Base-by-base conservation (phyloP, 2,329 filamentous ascomycete species). In the Pleomassaria siparia region DNA sequence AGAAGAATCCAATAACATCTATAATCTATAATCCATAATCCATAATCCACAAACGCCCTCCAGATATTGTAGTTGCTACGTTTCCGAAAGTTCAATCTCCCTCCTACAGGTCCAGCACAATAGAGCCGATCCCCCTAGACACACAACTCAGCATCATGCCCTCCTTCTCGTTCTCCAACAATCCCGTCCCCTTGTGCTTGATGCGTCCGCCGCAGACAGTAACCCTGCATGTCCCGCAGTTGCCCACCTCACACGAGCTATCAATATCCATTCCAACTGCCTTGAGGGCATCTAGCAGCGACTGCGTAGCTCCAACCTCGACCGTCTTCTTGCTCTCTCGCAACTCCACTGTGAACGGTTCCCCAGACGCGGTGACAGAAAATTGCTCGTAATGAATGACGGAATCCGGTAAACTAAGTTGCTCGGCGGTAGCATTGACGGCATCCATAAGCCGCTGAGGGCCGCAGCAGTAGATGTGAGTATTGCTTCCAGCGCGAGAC, bases 381-480 rank as follows among this genome's bases (percentile, higher is more conserved):
- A 86, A 87, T 0, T 79, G 77, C 62, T 87, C 84, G 48, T 78
- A 82, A 61, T 86, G 83, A 1, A 85, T 72, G 32, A 83, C 80
- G 0, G 74, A 70, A 2, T 76, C 70, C 0, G 72, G 63, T 0
- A 86, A 69, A 0, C 74, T 72, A 8, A 70, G 68, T 7, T 64
- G 64, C 8, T 69, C 67, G 0, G 77, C 76, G 11, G 73, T 74
- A 2, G 55, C 56, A 16, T 60, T 61, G 0, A 79, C 76, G 35
- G 76, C 78, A 5, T 80, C 75, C 72, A 85, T 81, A 68, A 87
- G 75, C 7, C 78, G 72, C 8, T 61, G 55, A 0, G 84, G 82
- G 0, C 84, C 84, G 60, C 83, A 87, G 20, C 81, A 77, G 60
- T 85, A 86, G 3, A 86, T 66, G 43, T 80, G 78, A 9, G 78